phyloP scores from a whole-genome alignment of 169 alveolate species.

The Plasmodium sp. region DNA sequence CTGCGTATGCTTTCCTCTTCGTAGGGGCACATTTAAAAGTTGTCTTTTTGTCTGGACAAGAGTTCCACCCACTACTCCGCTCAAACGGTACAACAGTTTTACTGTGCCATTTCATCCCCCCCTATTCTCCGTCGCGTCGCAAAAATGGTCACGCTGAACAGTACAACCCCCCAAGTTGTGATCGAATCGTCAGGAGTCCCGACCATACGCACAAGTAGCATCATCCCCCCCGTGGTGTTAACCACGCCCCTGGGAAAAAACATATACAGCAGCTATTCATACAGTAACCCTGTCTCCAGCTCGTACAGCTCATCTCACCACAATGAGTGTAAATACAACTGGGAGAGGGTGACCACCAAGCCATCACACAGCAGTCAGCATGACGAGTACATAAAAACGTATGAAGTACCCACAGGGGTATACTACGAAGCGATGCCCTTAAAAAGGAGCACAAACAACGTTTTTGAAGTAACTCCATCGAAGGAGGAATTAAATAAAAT shows the following conservation, averaged over 20 bases:
- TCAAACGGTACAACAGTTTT: background rate
- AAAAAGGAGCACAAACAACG: slow-evolving; percentile 47
- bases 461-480: slow-evolving; percentile 66
- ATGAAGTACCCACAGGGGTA: slow-evolving; percentile 3
- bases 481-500: slow-evolving; percentile 59
- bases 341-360: slow-evolving; percentile 11
- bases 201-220: background rate
- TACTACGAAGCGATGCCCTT: slow-evolving; percentile 65
- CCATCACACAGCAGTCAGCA: slow-evolving; percentile 3
- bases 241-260: slow-evolving; percentile 32
- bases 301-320: slow-evolving; percentile 26
- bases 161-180: slow-evolving; percentile 33
- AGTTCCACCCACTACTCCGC: background rate
- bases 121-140: background rate
- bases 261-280: slow-evolving; percentile 35
- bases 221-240: background rate
- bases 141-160: slow-evolving; percentile 16
- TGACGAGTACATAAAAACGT: slow-evolving; percentile 38
- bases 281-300: slow-evolving; percentile 30
- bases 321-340: slow-evolving; percentile 57
- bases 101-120: background rate
- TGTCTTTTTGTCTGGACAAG: background rate
- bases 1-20: background rate
- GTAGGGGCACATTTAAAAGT: background rate
- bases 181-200: slow-evolving; percentile 32